Conservation (phyloP, 2,329 filamentous ascomycete species). For the Calcarisporium arbuscula region DNA sequence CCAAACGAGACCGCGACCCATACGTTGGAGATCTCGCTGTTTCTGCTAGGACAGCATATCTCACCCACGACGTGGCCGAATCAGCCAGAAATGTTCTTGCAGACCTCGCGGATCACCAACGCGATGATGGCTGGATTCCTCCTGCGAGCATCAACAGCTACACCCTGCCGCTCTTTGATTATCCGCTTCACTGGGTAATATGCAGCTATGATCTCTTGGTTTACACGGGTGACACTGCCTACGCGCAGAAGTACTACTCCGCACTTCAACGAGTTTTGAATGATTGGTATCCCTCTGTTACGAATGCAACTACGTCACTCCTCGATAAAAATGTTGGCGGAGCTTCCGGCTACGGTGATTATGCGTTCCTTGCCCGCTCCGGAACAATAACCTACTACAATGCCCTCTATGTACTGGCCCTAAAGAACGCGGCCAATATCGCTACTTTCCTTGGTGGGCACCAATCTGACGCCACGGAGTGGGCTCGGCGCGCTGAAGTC, state of each 20-base stretch:
- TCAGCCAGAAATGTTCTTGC: constrained; percentile 40
- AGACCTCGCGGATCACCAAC: constrained; percentile 42
- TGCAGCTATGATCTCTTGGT: constrained; percentile 41
- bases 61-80: constrained; percentile 36
- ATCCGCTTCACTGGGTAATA: constrained; percentile 47
- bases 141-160: constrained; percentile 47
- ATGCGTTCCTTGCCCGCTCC: constrained; percentile 40
- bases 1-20: constrained; percentile 46
- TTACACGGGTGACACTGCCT: constrained; percentile 40
- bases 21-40: constrained; percentile 48
- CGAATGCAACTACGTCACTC: constrained; percentile 30
- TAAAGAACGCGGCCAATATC: constrained; percentile 36
- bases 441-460: constrained; percentile 26
- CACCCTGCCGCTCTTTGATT: constrained; percentile 42
- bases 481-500: constrained; percentile 28
- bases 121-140: constrained; percentile 46
- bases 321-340: constrained; percentile 34
- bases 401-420: constrained; percentile 40
- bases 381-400: constrained; percentile 48
- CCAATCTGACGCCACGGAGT: constrained; percentile 28
- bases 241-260: constrained; percentile 33
- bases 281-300: constrained; percentile 37
- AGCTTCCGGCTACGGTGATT: constrained; percentile 40
- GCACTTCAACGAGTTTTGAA: constrained; percentile 36
- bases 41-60: constrained; percentile 38